phyloP scores from a whole-genome alignment of 2,329 filamentous ascomycete genomes.

The Harringtonia aguacate region DNA sequence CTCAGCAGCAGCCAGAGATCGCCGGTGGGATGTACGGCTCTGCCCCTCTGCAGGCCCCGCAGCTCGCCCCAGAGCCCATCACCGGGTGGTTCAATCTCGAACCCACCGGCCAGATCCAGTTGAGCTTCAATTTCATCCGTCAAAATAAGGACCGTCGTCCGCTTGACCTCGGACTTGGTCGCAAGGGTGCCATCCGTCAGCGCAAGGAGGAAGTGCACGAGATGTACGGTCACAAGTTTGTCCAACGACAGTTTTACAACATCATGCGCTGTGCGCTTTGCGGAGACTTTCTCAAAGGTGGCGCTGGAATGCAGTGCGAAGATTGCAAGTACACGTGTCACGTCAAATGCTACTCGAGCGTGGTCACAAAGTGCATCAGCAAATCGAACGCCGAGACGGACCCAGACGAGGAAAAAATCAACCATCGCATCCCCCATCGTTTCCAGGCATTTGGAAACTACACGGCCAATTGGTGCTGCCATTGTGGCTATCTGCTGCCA shows the following conservation, averaged over 20 bases:
- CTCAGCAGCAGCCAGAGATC: slow-evolving; percentile 8
- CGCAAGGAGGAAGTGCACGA: slow-evolving; percentile 97
- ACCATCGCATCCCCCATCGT: slow-evolving; percentile 94
- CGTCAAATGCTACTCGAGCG: slow-evolving; percentile 90
- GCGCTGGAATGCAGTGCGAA: slow-evolving; percentile 96
- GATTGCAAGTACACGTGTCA: slow-evolving; percentile 99
- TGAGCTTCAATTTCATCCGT: slow-evolving; percentile 87
- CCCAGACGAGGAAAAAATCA: slow-evolving; percentile 98
- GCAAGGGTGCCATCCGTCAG: slow-evolving; percentile 93
- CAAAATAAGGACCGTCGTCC: slow-evolving; percentile 72
- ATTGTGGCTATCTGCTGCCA: slow-evolving; percentile 91
- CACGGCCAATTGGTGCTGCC: slow-evolving; percentile 98
- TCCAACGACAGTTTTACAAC: slow-evolving; percentile 98
- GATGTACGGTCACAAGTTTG: slow-evolving; percentile 98
- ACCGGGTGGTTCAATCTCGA: slow-evolving; percentile 97
- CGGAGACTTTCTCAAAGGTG: slow-evolving; percentile 97
- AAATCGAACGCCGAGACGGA: slow-evolving; percentile 98
- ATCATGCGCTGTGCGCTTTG: slow-evolving; percentile 99
- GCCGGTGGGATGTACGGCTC: slow-evolving; percentile 14
- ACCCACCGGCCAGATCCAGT: slow-evolving; percentile 82
- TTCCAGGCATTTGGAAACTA: slow-evolving; percentile 97
- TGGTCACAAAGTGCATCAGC: slow-evolving; percentile 98
- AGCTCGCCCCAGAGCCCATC: slow-evolving; percentile 51
- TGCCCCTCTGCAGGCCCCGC: slow-evolving; percentile 27
- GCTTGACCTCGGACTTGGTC: slow-evolving; percentile 81